Conservation (phyloP, 108 stramenopile species). For the Fragilaria radians region DNA sequence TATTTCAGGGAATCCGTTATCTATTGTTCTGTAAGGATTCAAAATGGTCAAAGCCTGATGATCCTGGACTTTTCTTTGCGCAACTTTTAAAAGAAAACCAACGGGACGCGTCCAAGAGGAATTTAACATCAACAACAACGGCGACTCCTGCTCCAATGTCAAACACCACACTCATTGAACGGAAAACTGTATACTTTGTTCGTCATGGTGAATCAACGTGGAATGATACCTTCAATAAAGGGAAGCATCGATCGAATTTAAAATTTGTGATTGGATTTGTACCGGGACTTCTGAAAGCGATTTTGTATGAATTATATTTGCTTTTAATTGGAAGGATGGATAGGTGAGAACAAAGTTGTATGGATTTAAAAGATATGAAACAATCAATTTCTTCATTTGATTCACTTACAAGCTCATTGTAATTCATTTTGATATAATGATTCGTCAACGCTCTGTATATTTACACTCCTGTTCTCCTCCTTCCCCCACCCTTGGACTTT, state of each 20-base stretch:
- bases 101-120: constrained; percentile 13
- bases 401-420: not conserved
- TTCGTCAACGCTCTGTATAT: not conserved
- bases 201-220: constrained; percentile 58
- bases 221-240: constrained; percentile 87
- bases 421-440: not conserved
- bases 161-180: constrained; percentile 27
- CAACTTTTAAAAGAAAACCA: constrained; percentile 19
- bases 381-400: not conserved
- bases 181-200: constrained; percentile 78
- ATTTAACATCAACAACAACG: constrained; percentile 13
- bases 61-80: constrained; percentile 49
- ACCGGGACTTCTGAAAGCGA: constrained; percentile 71
- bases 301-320: constrained; percentile 63
- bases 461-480: constrained; percentile 1
- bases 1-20: constrained; percentile 46
- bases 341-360: constrained; percentile 36
- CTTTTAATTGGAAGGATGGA: constrained; percentile 67
- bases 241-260: constrained; percentile 50
- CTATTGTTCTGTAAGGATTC: constrained; percentile 78
- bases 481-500: not conserved
- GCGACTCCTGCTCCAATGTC: not conserved
- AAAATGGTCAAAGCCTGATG: constrained; percentile 58
- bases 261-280: constrained; percentile 65
- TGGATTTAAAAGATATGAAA: not conserved